Evolutionary conservation across 2,329 filamentous ascomycete species (phyloP).

Genomic region (Penicillium sp.): DNA sequence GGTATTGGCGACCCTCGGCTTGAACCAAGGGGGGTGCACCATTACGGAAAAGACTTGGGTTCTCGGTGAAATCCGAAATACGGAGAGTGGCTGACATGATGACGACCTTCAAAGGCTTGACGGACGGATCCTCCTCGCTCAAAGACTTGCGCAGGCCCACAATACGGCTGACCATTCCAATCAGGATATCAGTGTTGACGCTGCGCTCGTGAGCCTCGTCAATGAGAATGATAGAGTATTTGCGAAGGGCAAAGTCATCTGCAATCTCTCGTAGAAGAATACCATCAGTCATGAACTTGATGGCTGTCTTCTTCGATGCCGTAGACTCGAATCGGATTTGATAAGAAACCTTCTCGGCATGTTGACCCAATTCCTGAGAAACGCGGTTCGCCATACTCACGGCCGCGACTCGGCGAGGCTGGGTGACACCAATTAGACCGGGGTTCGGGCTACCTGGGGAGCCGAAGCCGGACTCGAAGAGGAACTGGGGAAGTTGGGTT

Average conservation of each 20-base stretch:
- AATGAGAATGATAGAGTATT: constrained; percentile 91
- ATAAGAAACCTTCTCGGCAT: constrained; percentile 78
- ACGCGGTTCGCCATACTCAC: constrained; percentile 97
- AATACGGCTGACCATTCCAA: constrained; percentile 92
- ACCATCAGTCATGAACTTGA: constrained; percentile 99
- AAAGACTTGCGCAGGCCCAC: constrained; percentile 79
- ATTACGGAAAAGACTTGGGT: constrained; percentile 72
- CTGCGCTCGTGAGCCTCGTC: constrained; percentile 97
- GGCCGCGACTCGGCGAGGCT: constrained; percentile 89
- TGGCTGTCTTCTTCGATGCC: constrained; percentile 73
- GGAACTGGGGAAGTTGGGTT: constrained; percentile 93
- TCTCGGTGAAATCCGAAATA: constrained; percentile 86
- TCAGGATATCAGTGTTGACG: constrained; percentile 96
- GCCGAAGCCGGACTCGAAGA: constrained; percentile 92
- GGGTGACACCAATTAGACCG: constrained; percentile 92
- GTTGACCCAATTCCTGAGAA: constrained; percentile 75
- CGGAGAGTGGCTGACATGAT: constrained; percentile 97
- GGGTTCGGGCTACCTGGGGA: constrained; percentile 73
- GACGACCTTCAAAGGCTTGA: constrained; percentile 82
- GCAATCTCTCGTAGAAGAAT: constrained; percentile 88
- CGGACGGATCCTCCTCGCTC: constrained; percentile 66
- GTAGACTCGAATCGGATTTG: constrained; percentile 94
- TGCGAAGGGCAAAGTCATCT: constrained; percentile 80
- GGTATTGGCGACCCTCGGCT: constrained; percentile 87
- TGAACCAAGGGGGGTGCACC: constrained; percentile 78